Evolutionary conservation across 768 basidiomycete species (phyloP).

Genomic region (Mycena amicta): DNA sequence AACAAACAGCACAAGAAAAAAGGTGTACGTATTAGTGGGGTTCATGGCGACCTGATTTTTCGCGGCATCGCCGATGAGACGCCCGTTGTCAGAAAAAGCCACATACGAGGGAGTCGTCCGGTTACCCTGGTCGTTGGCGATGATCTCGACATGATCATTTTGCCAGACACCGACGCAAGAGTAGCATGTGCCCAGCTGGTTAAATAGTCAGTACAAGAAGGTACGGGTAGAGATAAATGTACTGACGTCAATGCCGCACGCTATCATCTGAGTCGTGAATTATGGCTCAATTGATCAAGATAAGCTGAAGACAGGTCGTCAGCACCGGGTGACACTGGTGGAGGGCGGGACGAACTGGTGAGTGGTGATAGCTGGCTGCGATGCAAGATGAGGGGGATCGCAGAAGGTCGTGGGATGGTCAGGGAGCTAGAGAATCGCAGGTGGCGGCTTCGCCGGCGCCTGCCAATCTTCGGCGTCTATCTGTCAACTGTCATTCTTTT

Average conservation of each 20-base stretch:
- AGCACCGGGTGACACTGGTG: not conserved
- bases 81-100: slow-evolving; percentile 79
- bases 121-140: too few species aligned
- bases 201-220: slow-evolving; percentile 2
- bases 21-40: slow-evolving; percentile 25
- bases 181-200: slow-evolving; percentile 22
- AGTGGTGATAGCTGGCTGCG: not conserved
- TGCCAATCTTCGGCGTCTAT: too few species aligned
- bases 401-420: too few species aligned
- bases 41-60: too few species aligned
- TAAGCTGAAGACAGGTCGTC: slow-evolving; percentile 14
- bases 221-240: not conserved
- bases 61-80: too few species aligned
- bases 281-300: slow-evolving; percentile 67
- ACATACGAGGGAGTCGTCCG: slow-evolving; percentile 99
- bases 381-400: not conserved
- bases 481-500: too few species aligned
- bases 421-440: too few species aligned
- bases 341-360: not conserved
- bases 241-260: slow-evolving; percentile 86
- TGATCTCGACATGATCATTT: too few species aligned
- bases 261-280: too few species aligned
- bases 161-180: too few species aligned
- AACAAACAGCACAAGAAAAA: slow-evolving; percentile 9
- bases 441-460: too few species aligned